Evolutionary conservation across 2,329 filamentous ascomycete genomes (phyloP), one percentile per base, ranked within the genome.

Genomic region (Diaporthe capsici): DNA sequence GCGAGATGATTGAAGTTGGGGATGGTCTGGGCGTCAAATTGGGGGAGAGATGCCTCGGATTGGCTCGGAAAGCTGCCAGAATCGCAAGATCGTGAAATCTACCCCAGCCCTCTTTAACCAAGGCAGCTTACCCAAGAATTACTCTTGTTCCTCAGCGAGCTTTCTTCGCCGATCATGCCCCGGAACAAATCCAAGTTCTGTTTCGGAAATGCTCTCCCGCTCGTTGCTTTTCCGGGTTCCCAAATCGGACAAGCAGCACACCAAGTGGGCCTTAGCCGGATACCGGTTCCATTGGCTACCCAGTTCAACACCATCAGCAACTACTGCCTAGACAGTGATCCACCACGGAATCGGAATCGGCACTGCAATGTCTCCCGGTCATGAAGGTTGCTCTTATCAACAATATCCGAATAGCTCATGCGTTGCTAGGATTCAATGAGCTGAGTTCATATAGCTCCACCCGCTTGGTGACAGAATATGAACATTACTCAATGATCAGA

Each of bases 71-170:
- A 12, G 31, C 13, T 68, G 22, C 31, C 63, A 68, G 31, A 39
- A 15, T 53, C 22, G 44, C 25, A n/a, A 6, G 44, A 68, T 51
- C 20, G 37, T 10, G 47, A 20, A 37, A 68, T 0, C 31, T 17
- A 39, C 65, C 47, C 65, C n/a, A 31, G 31, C 31, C 31, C 65
- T 68, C 65, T 68, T 68, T 68, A 68, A 53, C 12, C 47, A 68
- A 39, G 31, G 7, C 65, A 25, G 10, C 34, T 39, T 47, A 12
- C 12, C 15, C 3, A 5, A 39, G 15, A 28, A 28, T 53, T 13
- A 1, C 2, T 2, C 28, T 53, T 39, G 12, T 39, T 53, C 22
- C 31, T 37, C 47, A 25, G 34, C 47, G 15, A 53, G 13, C 8
- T 39, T 68, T 22, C 31, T 20, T n/a, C 31, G 20, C 5, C 28